Base-by-base conservation (phyloP, 768 basidiomycete species). In the Pleurotus giganteus region DNA sequence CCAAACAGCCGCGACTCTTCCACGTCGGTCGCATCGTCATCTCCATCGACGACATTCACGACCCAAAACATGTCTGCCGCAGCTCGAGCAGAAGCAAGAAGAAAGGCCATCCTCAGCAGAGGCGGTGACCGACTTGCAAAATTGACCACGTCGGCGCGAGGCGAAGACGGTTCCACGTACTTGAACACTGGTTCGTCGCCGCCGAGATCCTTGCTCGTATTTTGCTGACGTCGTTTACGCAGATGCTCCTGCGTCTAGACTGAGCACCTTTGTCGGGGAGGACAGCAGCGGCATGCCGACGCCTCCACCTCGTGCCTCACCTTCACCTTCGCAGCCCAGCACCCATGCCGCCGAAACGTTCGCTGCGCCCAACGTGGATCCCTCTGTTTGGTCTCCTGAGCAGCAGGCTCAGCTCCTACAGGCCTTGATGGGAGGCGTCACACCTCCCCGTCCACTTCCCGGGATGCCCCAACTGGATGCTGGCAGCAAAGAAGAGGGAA, bases 41-140 rank as follows among this genome's bases (percentile, higher is more conserved):
- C 31, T 6, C 13, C 31, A 19, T 24, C 50, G 49, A 42, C 23
- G 24, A 17, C 29, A 19, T 39, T 41, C 46, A 24, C 44, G 36
- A 24, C 24, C 36, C 8, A 27, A 49, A 39, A 53, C 55, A 74
- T 74, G 69, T 79, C 82, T 62, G 77, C 86, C 51, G 71, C 85
- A 70, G 81, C 84, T 56, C 83, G 85, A 61, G 88, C 89, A 68
- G 89, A 89, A 69, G 90, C 90, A 8, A 79, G 90, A 41, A 73
- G 84, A 63, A 86, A 81, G 70, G 90, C 90, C 31, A 91, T 93
- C 55, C 80, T 91, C 19, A 76, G 76, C 58, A 77, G 88, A 51
- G 84, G 88, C 12, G 75, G 74, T 26, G 88, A 91, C 74, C 81
- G 90, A 52, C 82, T 93, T 39, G 85, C 88, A 27, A 91, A 85